Conservation (phyloP, 2,329 filamentous ascomycete genomes). For the Magnaporthiopsis rhizophila region DNA sequence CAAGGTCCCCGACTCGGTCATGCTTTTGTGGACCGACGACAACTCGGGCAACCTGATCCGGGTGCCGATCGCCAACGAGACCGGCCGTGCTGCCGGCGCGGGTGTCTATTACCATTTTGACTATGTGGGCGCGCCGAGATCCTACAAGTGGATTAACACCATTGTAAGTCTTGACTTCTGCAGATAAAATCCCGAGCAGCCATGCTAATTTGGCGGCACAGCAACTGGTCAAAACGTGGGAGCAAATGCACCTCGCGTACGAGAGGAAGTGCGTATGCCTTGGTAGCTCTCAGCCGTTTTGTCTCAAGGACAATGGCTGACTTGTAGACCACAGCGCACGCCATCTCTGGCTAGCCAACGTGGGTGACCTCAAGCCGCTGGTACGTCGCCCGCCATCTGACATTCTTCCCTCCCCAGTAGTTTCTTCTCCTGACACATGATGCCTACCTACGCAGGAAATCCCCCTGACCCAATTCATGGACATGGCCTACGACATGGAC, state of each 20-base stretch:
- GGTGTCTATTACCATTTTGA: conserved; percentile 51
- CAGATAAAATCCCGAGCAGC: neutral
- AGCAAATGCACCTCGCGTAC: conserved; percentile 57
- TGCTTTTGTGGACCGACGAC: conserved; percentile 55
- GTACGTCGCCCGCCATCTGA: conserved; percentile 7
- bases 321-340: conserved; percentile 15
- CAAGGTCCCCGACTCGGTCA: conserved; percentile 53
- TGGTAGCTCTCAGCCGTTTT: too few relatives aligned
- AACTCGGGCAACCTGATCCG: conserved; percentile 54
- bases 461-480: conserved; percentile 44
- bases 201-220: neutral
- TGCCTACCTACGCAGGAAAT: conserved; percentile 26
- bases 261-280: conserved; percentile 25
- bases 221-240: conserved; percentile 55
- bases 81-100: conserved; percentile 42
- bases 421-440: neutral
- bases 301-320: too few relatives aligned
- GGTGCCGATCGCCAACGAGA: conserved; percentile 47
- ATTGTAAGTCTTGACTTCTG: conserved; percentile 25
- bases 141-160: conserved; percentile 59
- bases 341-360: conserved; percentile 55
- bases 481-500: conserved; percentile 44
- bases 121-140: conserved; percentile 50
- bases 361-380: conserved; percentile 54
- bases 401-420: neutral